Conservation (phyloP, 2,329 filamentous ascomycete genomes). For the Neofusicoccum sp. region DNA sequence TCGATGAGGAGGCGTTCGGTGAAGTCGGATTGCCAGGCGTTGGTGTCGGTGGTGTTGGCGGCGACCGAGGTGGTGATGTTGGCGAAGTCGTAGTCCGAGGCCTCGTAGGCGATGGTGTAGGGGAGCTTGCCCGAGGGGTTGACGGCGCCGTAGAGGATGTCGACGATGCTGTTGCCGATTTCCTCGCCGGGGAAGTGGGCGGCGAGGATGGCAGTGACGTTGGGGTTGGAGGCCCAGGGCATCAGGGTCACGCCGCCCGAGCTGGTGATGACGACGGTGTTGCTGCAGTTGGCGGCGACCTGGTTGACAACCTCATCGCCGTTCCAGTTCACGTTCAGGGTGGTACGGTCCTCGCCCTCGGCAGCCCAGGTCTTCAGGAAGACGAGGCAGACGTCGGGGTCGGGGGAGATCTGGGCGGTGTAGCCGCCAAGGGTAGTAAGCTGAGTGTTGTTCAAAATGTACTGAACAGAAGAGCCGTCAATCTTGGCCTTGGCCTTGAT, state of each 20-base stretch:
- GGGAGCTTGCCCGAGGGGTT: slow-evolving; percentile 80
- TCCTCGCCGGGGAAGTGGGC: slow-evolving; percentile 48
- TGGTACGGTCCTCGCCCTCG: slow-evolving; percentile 44
- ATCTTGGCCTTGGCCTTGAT: slow-evolving; percentile 31
- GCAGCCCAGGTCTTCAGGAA: slow-evolving; percentile 57
- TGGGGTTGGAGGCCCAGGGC: slow-evolving; percentile 42
- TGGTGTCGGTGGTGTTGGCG: slow-evolving; percentile 17
- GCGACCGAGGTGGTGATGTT: slow-evolving; percentile 23
- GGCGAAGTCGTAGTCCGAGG: slow-evolving; percentile 52
- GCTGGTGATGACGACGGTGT: slow-evolving; percentile 52
- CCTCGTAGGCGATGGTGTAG: slow-evolving; percentile 75
- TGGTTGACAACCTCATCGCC: slow-evolving; percentile 23
- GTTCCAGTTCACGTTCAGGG: slow-evolving; percentile 44
- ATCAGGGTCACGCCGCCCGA: slow-evolving; percentile 44
- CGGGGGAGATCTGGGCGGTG: slow-evolving; percentile 25
- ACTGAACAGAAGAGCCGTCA: slow-evolving; percentile 9
- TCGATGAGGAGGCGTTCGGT: slow-evolving; percentile 82
- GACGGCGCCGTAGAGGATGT: slow-evolving; percentile 74
- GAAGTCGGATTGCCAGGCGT: slow-evolving; percentile 52
- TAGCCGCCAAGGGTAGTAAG: slow-evolving; percentile 2
- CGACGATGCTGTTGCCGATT: slow-evolving; percentile 75
- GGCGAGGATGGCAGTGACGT: slow-evolving; percentile 32
- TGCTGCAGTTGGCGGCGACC: slow-evolving; percentile 48
- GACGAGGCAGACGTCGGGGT: slow-evolving; percentile 52
- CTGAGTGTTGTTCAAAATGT: slow-evolving; percentile 17